Base-by-base conservation (phyloP, 352 stramenopile genomes). In the Elongisporangium anandrum region DNA sequence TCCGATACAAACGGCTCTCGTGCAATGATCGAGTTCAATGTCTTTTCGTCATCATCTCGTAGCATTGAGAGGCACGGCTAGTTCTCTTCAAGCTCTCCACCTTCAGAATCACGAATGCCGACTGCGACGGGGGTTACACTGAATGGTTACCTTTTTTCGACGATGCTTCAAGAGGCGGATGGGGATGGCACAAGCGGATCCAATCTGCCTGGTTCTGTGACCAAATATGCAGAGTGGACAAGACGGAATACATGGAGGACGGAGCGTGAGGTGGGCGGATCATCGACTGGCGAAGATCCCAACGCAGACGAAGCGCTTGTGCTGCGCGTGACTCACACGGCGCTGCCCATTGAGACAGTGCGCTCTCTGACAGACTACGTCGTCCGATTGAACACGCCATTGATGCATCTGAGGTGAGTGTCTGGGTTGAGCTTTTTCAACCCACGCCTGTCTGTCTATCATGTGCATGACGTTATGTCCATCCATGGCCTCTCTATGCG, bases 391-490 rank as follows among this genome's bases (percentile, higher is more conserved):
- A 77, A 77, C 56, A 75, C 63, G 4, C 54, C 57, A 24, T 49
- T 80, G 38, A 50, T 80, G 64, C 66, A 57, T 20, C 58, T 80
- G 3, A 64, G 66, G 72, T 78, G 48, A 53, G 61, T 57, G 16
- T 16, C 21, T 6, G 19, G 3, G 17, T 55, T 13, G 41, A 24
- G 17, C 5, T 3, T 48, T 39, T 22, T 26, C 19, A 52, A 26
- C 48, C 22, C 48, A 9, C 38, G 54, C 24, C 39, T 66, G 22
- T 56, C 41, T 29, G 45, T 50, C 56, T 38, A 52, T 65, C 56
- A 64, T 65, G 51, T 50, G 19, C 26, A 21, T 38, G 8, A 39
- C 17, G 50, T 12, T 20, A 52, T 24, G 16, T 8, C 57, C 5
- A 41, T n/a, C 20, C 22, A 48, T 38, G 12, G 52, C 34, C 20